These are phyloP conservation scores for Thielaviopsis populi DNA, from an alignment of 2,329 filamentous ascomycete genomes.

Conservation along the genomic window DNA sequence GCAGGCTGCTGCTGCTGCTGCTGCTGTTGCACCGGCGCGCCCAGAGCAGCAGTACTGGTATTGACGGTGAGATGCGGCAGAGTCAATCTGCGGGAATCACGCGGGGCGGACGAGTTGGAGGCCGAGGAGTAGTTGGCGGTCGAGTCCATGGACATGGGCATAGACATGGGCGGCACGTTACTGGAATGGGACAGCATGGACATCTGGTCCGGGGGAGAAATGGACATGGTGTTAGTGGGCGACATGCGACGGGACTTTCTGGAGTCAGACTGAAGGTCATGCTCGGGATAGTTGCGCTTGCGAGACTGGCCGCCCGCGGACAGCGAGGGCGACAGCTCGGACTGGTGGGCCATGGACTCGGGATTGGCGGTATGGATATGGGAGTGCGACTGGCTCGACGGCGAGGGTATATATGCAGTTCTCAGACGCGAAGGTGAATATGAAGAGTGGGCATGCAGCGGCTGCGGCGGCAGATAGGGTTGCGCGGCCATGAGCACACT, in stretches of 20 bases:
- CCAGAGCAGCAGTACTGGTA: not conserved
- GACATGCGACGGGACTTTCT: constrained; percentile 9
- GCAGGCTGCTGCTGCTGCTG: not conserved
- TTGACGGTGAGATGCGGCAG: constrained; percentile 13
- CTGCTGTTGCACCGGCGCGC: not conserved
- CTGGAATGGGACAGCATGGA: not conserved
- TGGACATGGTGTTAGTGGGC: not conserved
- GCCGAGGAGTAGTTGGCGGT: not conserved
- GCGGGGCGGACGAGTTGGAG: not conserved
- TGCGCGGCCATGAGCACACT: not conserved
- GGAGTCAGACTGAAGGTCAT: constrained; percentile 10
- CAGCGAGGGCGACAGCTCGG: constrained; percentile 11
- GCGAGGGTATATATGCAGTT: constrained; percentile 6
- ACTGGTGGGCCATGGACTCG: constrained; percentile 1
- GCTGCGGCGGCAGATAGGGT: not conserved
- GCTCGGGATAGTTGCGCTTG: constrained; percentile 18
- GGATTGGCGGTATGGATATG: not conserved
- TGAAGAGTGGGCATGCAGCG: constrained; percentile 8
- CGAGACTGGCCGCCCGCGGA: constrained; percentile 14
- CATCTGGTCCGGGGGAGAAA: not conserved
- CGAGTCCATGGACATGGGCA: not conserved
- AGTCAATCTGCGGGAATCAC: constrained; percentile 5
- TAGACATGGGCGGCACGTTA: not conserved
- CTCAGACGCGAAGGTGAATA: constrained; percentile 13
- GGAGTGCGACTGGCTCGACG: not conserved